These are phyloP conservation scores for Aurinia saxatilis DNA, from an alignment of 345 rosid species.

Conservation along the genomic window DNA sequence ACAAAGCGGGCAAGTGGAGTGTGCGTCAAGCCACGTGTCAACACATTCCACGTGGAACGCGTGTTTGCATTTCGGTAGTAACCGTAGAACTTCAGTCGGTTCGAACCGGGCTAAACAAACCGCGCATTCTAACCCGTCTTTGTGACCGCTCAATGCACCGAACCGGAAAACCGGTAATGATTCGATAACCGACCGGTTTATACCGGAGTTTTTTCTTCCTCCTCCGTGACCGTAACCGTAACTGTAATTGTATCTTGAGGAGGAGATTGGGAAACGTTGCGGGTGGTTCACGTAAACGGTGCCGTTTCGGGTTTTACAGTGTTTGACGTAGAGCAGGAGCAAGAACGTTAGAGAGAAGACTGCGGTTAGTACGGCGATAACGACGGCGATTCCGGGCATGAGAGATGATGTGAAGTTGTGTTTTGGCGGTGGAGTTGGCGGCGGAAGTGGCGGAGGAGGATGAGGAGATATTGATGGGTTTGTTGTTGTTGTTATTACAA, in stretches of 20 bases:
- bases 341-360: slow-evolving; percentile 67
- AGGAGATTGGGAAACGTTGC: slow-evolving; percentile 19
- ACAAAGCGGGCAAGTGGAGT: slow-evolving; percentile 92
- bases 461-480: not conserved
- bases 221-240: not conserved
- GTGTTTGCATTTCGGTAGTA: slow-evolving; percentile 84
- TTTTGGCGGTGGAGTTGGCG: slow-evolving; percentile 16
- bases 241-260: slow-evolving; percentile 1
- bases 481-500: not conserved
- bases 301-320: slow-evolving; percentile 43
- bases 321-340: slow-evolving; percentile 73
- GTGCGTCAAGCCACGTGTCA: slow-evolving; percentile 95
- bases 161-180: slow-evolving; percentile 81
- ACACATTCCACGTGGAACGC: slow-evolving; percentile 94
- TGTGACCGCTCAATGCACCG: slow-evolving; percentile 60
- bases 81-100: slow-evolving; percentile 46
- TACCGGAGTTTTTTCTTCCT: slow-evolving; percentile 63
- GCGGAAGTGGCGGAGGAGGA: slow-evolving; percentile 10
- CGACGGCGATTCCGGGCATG: slow-evolving; percentile 55
- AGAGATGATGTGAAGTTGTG: slow-evolving; percentile 32
- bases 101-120: slow-evolving; percentile 70
- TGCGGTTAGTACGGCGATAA: slow-evolving; percentile 57
- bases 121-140: slow-evolving; percentile 80
- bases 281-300: slow-evolving; percentile 14
- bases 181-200: slow-evolving; percentile 63